Percentiles rank a stretch among this genome's conserved stretches.
Evolutionary conservation across 768 basidiomycete genomes (phyloP).

Genomic region (Calocybe indica): DNA sequence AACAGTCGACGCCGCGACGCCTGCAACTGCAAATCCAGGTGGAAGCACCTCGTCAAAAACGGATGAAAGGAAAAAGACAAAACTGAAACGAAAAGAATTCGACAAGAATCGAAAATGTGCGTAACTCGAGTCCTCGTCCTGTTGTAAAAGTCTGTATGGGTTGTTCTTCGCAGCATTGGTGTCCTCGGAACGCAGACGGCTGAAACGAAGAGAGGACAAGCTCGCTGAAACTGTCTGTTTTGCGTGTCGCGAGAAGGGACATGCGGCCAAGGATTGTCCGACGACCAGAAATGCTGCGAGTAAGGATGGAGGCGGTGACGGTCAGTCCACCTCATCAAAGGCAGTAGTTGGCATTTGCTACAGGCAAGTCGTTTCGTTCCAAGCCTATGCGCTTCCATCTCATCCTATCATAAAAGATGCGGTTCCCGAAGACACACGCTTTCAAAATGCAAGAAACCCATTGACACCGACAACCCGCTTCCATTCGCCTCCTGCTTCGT

Average conservation of each 20-base stretch:
- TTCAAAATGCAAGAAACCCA: constrained; percentile 66
- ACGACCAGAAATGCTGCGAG: constrained; percentile 21
- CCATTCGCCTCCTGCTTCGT: constrained; percentile 93
- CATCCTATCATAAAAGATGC: constrained; percentile 44
- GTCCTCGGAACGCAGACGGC: constrained; percentile 53
- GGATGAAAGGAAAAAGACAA: constrained; percentile 24
- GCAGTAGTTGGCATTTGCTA: constrained; percentile 58
- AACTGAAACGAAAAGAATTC: constrained; percentile 19
- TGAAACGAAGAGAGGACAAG: constrained; percentile 57
- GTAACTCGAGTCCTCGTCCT: too few relatives aligned
- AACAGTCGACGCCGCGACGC: not conserved
- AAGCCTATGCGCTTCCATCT: not conserved
- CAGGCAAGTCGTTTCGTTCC: constrained; percentile 38
- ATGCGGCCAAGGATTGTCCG: constrained; percentile 80
- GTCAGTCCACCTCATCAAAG: constrained; percentile 11
- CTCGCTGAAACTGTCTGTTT: constrained; percentile 67
- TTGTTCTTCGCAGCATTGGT: constrained; percentile 7
- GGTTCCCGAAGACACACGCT: constrained; percentile 76
- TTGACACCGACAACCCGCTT: constrained; percentile 57
- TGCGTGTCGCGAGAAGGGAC: constrained; percentile 79
- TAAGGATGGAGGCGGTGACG: constrained; percentile 8
- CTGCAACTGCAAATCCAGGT: constrained; percentile 4
- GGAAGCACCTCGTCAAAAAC: constrained; percentile 24
- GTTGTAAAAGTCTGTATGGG: not conserved
- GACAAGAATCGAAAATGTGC: constrained; percentile 13